Evolutionary conservation across 495 filamentous ascomycete species (phyloP).

Genomic region (Hyaloscypha bicolor): DNA sequence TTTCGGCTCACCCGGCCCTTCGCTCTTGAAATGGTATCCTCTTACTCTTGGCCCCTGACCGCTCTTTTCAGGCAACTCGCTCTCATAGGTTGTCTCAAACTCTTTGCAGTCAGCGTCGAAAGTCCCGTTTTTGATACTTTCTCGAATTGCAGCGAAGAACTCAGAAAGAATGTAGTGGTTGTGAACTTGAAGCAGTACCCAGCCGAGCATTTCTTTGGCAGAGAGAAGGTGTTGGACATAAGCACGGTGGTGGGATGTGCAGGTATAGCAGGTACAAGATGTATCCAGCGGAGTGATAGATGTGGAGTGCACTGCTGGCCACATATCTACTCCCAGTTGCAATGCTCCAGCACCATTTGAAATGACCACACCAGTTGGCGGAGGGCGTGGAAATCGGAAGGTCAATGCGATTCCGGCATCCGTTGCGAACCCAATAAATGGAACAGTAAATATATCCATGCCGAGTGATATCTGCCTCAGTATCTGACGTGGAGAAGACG

Average conservation of each 20-base stretch:
- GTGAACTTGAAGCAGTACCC: slow-evolving; percentile 90
- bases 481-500: slow-evolving; percentile 70
- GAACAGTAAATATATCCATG: slow-evolving; percentile 75
- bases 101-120: slow-evolving; percentile 60
- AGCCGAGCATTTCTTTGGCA: slow-evolving; percentile 94
- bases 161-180: slow-evolving; percentile 71
- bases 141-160: slow-evolving; percentile 75
- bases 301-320: slow-evolving; percentile 56
- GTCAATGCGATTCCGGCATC: slow-evolving; percentile 85
- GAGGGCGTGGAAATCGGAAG: slow-evolving; percentile 66
- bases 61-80: slow-evolving; percentile 68
- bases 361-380: neutral
- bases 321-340: slow-evolving; percentile 78
- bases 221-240: slow-evolving; percentile 84
- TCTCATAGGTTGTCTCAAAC: slow-evolving; percentile 67
- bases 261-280: slow-evolving; percentile 80
- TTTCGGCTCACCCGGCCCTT: slow-evolving; percentile 61
- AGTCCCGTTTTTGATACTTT: slow-evolving; percentile 56
- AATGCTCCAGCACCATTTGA: slow-evolving; percentile 15
- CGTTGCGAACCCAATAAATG: slow-evolving; percentile 71
- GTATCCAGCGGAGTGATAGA: slow-evolving; percentile 59
- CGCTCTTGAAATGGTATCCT: slow-evolving; percentile 81
- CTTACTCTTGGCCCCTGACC: slow-evolving; percentile 81
- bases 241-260: slow-evolving; percentile 79
- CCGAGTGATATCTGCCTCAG: slow-evolving; percentile 74